Base-by-base conservation (phyloP, 352 stramenopile species). In the Globisporangium nagaii region DNA sequence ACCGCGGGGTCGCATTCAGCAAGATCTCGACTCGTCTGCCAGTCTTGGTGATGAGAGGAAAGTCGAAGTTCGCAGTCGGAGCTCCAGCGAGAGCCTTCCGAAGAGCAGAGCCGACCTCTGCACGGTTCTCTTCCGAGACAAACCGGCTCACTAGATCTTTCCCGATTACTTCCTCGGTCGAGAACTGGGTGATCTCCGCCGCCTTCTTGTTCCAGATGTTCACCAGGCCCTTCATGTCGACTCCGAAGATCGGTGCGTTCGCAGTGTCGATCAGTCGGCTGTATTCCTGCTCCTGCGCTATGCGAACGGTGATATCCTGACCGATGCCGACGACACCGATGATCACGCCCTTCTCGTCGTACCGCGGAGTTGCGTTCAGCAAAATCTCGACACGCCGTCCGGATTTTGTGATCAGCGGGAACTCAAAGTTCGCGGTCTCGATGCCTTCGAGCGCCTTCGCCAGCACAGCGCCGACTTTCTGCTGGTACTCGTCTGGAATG, bases 131-230 rank as follows among this genome's bases (percentile, higher is more conserved):
- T 31, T 69, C 56, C 1, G 62, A 68, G 30, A 93, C 81, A 59
- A 91, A 46, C n/a, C 22, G 35, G 15, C 44, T 54, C 2, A 97
- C 79, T 1, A 96, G 43, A 8, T 79, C 67, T 42, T 80, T 57
- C 3, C 80, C 88, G 34, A 96, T 84, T 4, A 89, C 88, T 51
- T 97, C 88, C 49, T 90, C 63, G 42, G 78, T 84, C 25, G 68
- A 77, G 59, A 92, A 96, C 36, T 93, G 86, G n/a, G 84, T 96
- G 36, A 90, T 84, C 15, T 82, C 84, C 13, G 78, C 74, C 5
- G 81, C 85, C 60, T 93, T 95, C 24, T 91, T 75, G 61, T 97
- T 92, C 82, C 82, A 92, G 44, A 89, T 87, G 22, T 86, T 92
- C 32, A 92, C 76, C 4, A 68, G 55, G 11, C 66, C 70, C 5